Evolutionary conservation across 768 basidiomycete species (phyloP).

Genomic region (Boletus reticuloceps): DNA sequence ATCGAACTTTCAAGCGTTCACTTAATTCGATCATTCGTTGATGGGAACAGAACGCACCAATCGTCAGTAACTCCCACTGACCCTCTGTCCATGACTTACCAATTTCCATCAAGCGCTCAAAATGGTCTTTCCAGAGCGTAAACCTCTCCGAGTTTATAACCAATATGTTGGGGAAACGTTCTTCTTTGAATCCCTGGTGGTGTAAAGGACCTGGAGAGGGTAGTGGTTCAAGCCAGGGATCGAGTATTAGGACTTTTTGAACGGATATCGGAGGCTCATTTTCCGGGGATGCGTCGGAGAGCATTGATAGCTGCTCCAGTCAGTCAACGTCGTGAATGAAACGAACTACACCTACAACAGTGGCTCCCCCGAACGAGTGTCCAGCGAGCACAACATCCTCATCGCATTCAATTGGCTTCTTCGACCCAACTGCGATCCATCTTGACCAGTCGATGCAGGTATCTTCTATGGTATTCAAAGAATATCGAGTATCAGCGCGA

Average conservation of each 20-base stretch:
- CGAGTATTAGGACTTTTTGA: constrained; percentile 58
- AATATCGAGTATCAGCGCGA: constrained; percentile 18
- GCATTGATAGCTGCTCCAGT: constrained; percentile 47
- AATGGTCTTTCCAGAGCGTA: constrained; percentile 78
- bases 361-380: constrained; percentile 58
- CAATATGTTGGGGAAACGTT: constrained; percentile 41
- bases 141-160: constrained; percentile 78
- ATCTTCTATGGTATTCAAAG: constrained; percentile 40
- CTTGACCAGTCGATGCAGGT: constrained; percentile 36
- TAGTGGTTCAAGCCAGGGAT: constrained; percentile 85
- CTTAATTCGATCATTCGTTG: neutral
- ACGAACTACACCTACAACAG: constrained; percentile 38
- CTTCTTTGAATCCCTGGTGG: constrained; percentile 6
- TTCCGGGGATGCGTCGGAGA: constrained; percentile 48
- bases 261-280: constrained; percentile 49
- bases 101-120: constrained; percentile 52
- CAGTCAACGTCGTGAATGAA: neutral
- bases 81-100: constrained; percentile 54
- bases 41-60: constrained; percentile 36
- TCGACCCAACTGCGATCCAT: constrained; percentile 35
- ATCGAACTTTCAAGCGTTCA: constrained; percentile 17
- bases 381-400: constrained; percentile 43
- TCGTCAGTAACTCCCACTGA: constrained; percentile 43
- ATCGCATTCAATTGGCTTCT: constrained; percentile 31
- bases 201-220: constrained; percentile 51